Evolutionary conservation across 768 basidiomycete genomes (phyloP), one percentile per base, ranked within the genome.

Genomic region (Boletus vermiculosoides): DNA sequence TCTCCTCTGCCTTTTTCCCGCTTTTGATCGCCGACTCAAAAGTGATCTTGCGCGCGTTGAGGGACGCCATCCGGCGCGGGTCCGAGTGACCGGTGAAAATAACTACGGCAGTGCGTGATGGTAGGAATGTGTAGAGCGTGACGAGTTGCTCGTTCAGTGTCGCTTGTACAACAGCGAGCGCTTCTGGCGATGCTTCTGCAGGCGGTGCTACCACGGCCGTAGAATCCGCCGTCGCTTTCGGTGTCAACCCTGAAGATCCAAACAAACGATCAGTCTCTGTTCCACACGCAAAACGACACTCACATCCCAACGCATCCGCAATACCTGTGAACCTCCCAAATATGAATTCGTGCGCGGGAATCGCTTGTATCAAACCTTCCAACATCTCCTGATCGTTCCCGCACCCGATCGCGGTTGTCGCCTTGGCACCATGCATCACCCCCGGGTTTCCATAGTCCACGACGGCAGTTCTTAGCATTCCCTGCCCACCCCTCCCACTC

Each of bases 81-180:
- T 97, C 92, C 0, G 86, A 85, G 66, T 98, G 93, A 1, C 95
- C 94, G 0, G 89, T 91, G 66, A 97, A 86, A 39, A 98, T 77
- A 52, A 98, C 73, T 22, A 98, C 70, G 0, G 93, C 94, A 0
- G 94, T 92, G 22, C 86, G 83, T 3, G 86, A 69, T 0, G 94
- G 94, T 0, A 98, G 80, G 0, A 84, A 70, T 0, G 79, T 74
- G 65, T 95, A 85, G 0, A 98, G 74, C 2, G 73, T 65, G 37
- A 73, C 70, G 5, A 98, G 80, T 8, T 84, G 86, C 0, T 66
- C 65, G 71, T 95, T 82, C 37, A 97, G 78, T 1, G 75, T 63
- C 0, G 72, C 55, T 23, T 90, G 77, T n/a, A 74, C 66, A 12
- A 68, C 51, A 0, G 72, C 55, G 2, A 83, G 65, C 8, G 63